Evolutionary conservation across 345 rosid genomes (phyloP).

Genomic region (Populus tremula): DNA sequence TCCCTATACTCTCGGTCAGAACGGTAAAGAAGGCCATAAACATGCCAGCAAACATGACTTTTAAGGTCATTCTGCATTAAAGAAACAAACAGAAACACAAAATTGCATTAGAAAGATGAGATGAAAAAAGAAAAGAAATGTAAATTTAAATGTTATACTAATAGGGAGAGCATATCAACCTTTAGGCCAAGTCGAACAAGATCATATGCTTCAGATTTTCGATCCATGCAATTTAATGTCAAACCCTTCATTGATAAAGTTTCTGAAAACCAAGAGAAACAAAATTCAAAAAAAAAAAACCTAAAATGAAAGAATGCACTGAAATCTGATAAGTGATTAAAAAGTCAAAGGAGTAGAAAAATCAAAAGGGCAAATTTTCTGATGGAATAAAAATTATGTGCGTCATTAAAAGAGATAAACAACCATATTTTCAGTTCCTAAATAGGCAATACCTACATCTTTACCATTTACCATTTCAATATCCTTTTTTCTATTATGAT

Average conservation of each 20-base stretch:
- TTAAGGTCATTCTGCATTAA: slow-evolving; percentile 88
- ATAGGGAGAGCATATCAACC: slow-evolving; percentile 44
- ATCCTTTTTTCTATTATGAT: not conserved
- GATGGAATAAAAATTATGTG: not conserved
- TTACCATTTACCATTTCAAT: not conserved
- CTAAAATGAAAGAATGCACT: not conserved
- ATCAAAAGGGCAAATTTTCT: not conserved
- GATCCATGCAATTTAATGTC: slow-evolving; percentile 98
- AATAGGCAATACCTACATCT: not conserved
- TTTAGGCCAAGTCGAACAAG: slow-evolving; percentile 93
- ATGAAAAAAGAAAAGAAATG: not conserved
- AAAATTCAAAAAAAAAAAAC: not conserved
- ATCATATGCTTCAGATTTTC: slow-evolving; percentile 94
- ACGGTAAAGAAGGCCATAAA: slow-evolving; percentile 92
- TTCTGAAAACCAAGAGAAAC: slow-evolving; percentile 47
- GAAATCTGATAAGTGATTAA: not conserved
- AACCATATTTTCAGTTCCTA: not conserved
- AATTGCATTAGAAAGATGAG: not conserved
- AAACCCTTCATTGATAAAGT: slow-evolving; percentile 98
- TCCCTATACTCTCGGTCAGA: slow-evolving; percentile 99
- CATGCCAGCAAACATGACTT: slow-evolving; percentile 99
- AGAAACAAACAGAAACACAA: slow-evolving; percentile 17
- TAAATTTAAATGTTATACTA: not conserved
- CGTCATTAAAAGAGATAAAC: not conserved
- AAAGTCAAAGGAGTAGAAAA: not conserved